phyloP scores from a whole-genome alignment of 208 protist species.

The Leishmania major region DNA sequence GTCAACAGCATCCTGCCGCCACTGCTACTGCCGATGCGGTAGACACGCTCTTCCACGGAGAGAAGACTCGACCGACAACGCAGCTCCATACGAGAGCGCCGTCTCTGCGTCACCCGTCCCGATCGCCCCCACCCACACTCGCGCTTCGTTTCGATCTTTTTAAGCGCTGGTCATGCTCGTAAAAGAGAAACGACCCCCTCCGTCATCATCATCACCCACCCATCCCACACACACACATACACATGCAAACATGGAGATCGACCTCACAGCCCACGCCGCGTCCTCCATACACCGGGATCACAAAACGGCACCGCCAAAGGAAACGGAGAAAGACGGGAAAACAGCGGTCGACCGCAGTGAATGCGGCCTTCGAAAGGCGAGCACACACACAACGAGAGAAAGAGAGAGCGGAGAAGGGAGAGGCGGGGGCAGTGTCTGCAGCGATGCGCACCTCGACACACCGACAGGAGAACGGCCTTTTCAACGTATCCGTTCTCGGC shows the following conservation, averaged over 20 bases:
- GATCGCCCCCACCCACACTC: not conserved
- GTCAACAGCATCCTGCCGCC: not conserved
- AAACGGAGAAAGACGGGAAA: no score
- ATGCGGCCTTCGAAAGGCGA: not conserved
- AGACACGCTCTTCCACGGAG: not conserved
- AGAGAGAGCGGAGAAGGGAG: not conserved
- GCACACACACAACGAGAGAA: not conserved
- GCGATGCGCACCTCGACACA: not conserved
- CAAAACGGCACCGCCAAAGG: not conserved
- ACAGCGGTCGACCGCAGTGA: no score
- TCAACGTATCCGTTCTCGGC: not conserved
- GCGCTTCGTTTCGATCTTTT: not conserved
- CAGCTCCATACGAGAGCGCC: not conserved
- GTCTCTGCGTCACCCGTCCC: not conserved
- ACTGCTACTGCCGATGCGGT: not conserved
- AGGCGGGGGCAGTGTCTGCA: no score
- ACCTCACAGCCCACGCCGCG: not conserved
- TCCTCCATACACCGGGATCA: not conserved
- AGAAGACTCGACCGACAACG: not conserved
- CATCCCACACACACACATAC: not conserved
- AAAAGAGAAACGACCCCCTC: not conserved
- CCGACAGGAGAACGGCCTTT: slow-evolving; percentile 1
- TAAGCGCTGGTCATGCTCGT: not conserved
- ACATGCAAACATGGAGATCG: not conserved
- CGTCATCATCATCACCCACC: not conserved